Conservation (phyloP, 441 rosid species). For the Croton laevigatus region DNA sequence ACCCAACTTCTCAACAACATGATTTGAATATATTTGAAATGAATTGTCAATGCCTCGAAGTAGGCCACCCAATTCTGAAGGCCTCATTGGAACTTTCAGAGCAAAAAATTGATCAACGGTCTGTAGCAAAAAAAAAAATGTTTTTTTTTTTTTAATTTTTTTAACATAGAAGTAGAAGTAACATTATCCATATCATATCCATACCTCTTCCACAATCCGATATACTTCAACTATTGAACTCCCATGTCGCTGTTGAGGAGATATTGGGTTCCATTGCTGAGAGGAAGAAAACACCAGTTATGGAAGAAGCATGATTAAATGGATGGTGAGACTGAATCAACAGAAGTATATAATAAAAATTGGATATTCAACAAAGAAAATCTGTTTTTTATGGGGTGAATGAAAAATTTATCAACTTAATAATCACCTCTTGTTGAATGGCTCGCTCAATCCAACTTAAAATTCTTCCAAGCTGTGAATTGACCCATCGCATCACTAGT, state of each 20-base stretch:
- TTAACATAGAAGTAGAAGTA: constrained; percentile 6
- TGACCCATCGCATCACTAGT: constrained; percentile 93
- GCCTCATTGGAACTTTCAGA: constrained; percentile 89
- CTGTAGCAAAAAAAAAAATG: constrained; percentile 64
- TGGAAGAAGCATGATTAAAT: not conserved
- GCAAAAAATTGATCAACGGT: constrained; percentile 95
- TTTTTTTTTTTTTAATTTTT: too few species aligned
- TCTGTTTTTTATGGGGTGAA: not conserved
- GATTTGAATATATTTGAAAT: constrained; percentile 88
- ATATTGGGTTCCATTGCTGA: constrained; percentile 94
- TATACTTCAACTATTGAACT: constrained; percentile 95
- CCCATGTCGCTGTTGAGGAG: constrained; percentile 95
- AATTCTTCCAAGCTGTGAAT: constrained; percentile 90
- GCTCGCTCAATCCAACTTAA: constrained; percentile 96
- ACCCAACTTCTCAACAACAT: constrained; percentile 81
- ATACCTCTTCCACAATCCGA: constrained; percentile 96
- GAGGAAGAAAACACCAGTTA: constrained; percentile 26
- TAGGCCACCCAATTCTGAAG: constrained; percentile 66
- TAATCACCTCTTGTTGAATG: constrained; percentile 83
- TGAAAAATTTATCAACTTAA: constrained; percentile 1
- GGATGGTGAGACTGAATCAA: not conserved
- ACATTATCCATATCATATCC: not conserved
- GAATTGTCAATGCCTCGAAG: constrained; percentile 91
- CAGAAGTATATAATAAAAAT: not conserved
- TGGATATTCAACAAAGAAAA: not conserved